These are phyloP conservation scores for Clavaria fumosa DNA, from an alignment of 768 basidiomycete genomes.

Conservation along the genomic window DNA sequence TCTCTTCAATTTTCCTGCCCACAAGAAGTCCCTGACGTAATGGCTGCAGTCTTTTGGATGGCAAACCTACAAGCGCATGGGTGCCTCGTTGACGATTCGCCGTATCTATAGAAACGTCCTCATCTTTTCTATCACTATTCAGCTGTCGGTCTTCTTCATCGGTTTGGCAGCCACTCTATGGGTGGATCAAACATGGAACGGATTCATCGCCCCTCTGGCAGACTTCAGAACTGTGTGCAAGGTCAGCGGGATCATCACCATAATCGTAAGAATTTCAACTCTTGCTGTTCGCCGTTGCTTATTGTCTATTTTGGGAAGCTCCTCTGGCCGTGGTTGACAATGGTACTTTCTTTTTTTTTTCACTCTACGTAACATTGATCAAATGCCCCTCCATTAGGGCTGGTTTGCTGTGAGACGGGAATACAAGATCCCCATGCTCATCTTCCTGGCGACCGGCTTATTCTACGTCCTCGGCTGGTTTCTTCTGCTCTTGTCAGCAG, in stretches of 20 bases:
- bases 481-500: conserved; percentile 52
- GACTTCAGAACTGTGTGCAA: conserved; percentile 34
- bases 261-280: conserved; percentile 33
- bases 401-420: conserved; percentile 68
- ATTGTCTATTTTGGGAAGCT: conserved; percentile 26
- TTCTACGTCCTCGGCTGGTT: conserved; percentile 56
- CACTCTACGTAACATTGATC: no score
- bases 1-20: conserved; percentile 1
- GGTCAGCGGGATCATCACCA: conserved; percentile 36
- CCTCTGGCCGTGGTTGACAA: conserved; percentile 53
- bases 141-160: conserved; percentile 70
- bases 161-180: conserved; percentile 52
- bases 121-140: conserved; percentile 53
- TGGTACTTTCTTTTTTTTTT: conserved; percentile 32
- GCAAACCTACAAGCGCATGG: conserved; percentile 81
- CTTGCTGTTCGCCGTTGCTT: neutral
- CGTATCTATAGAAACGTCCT: conserved; percentile 61
- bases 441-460: conserved; percentile 46
- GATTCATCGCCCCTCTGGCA: conserved; percentile 41
- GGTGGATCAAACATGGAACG: conserved; percentile 63
- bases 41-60: conserved; percentile 50
- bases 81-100: conserved; percentile 59
- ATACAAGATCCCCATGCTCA: conserved; percentile 36
- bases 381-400: no score
- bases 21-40: neutral